Evolutionary conservation across 345 rosid species (phyloP).

Genomic region (Moringa oleifera): DNA sequence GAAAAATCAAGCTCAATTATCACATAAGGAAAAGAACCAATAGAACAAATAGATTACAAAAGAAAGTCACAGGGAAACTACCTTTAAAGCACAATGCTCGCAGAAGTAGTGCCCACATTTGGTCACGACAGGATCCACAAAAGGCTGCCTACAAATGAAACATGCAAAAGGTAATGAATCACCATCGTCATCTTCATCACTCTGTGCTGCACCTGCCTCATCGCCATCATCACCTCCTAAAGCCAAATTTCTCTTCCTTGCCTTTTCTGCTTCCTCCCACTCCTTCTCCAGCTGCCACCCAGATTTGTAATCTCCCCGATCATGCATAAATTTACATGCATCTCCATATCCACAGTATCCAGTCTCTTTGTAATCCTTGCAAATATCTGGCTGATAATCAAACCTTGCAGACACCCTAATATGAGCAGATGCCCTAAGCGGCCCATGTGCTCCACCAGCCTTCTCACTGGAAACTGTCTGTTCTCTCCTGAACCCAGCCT

Average conservation of each 20-base stretch:
- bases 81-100: constrained; percentile 94
- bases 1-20: not conserved
- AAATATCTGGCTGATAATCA: constrained; percentile 88
- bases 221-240: constrained; percentile 54
- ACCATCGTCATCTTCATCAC: constrained; percentile 47
- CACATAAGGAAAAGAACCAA: not conserved
- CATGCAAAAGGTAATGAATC: constrained; percentile 77
- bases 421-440: constrained; percentile 92
- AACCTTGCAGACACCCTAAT: constrained; percentile 84
- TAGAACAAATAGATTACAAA: not conserved
- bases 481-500: constrained; percentile 91
- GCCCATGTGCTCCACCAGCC: constrained; percentile 92
- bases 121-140: constrained; percentile 80
- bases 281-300: constrained; percentile 93
- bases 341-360: constrained; percentile 95
- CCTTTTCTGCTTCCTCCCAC: constrained; percentile 88
- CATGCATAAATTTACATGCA: constrained; percentile 87
- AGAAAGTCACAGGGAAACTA: constrained; percentile 11
- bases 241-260: constrained; percentile 72
- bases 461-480: constrained; percentile 83
- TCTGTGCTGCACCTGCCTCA: constrained; percentile 29
- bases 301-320: constrained; percentile 85
- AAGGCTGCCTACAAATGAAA: constrained; percentile 71
- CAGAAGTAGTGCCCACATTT: constrained; percentile 90
- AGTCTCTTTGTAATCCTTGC: constrained; percentile 92